A percentile compares a stretch with the other conserved stretches of the same genome.
These are phyloP conservation scores for Skeletonema marinoi DNA, from an alignment of 108 stramenopile genomes.

Conservation along the genomic window DNA sequence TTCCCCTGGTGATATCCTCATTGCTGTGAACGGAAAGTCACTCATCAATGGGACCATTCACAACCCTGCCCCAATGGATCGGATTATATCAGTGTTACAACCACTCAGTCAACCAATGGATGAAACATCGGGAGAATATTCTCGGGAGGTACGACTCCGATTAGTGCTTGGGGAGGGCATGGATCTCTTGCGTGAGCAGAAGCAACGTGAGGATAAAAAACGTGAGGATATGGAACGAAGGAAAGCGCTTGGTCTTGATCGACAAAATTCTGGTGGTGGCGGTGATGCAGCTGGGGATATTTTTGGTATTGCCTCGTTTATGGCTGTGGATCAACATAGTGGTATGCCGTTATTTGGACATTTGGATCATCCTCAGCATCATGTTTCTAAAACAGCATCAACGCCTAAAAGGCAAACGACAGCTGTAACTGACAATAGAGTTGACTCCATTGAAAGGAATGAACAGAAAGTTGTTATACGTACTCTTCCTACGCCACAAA, in stretches of 20 bases:
- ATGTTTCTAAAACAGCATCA: constrained; percentile 9
- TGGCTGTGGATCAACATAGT: constrained; percentile 85
- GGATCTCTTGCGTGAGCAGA: constrained; percentile 46
- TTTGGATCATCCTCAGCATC: constrained; percentile 4
- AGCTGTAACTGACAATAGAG: not conserved
- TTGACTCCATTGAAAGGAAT: not conserved
- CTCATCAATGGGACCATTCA: constrained; percentile 56
- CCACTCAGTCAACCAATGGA: constrained; percentile 70
- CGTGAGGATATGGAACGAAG: constrained; percentile 14
- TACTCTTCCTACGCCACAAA: not conserved
- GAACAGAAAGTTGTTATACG: not conserved
- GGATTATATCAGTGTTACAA: constrained; percentile 61
- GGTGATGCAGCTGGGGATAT: constrained; percentile 56
- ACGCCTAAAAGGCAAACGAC: not conserved
- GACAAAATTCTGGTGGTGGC: not conserved
- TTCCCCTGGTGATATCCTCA: constrained; percentile 74
- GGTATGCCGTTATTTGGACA: constrained; percentile 62
- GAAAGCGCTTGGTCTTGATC: constrained; percentile 39
- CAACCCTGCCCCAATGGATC: constrained; percentile 61
- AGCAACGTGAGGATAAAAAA: constrained; percentile 46
- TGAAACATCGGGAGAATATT: constrained; percentile 44
- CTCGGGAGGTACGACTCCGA: constrained; percentile 60
- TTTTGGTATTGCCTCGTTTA: constrained; percentile 60
- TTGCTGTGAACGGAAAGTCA: constrained; percentile 67
- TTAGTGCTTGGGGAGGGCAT: constrained; percentile 68